These are phyloP conservation scores for Cryphonectria japonica DNA, from an alignment of 2,329 filamentous ascomycete species.

Conservation along the genomic window DNA sequence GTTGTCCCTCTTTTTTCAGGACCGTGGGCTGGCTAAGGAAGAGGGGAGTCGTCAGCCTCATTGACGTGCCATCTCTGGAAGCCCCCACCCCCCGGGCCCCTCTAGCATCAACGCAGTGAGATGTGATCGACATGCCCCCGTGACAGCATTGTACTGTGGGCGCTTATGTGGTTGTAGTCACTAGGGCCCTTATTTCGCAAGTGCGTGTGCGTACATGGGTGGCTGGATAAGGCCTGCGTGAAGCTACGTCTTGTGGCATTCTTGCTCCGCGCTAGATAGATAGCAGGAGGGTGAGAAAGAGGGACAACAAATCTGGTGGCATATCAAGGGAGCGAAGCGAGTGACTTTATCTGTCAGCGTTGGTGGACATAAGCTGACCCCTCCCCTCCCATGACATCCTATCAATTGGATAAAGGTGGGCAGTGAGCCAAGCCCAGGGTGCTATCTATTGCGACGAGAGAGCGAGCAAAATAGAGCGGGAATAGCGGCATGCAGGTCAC, in stretches of 20 bases:
- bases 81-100: no score
- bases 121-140: conserved; percentile 7
- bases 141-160: conserved; percentile 12
- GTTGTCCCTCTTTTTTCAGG: not conserved
- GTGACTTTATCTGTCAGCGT: not conserved
- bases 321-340: not conserved
- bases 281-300: not conserved
- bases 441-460: not conserved
- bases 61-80: conserved; percentile 17
- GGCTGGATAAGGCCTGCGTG: not conserved
- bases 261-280: not conserved
- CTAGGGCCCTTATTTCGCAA: not conserved
- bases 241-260: not conserved
- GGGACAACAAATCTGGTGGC: not conserved
- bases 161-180: conserved; percentile 4
- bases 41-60: not conserved
- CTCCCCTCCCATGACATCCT: not conserved
- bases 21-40: not conserved
- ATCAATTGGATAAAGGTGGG: not conserved
- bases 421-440: not conserved
- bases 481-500: not conserved
- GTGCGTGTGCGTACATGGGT: not conserved
- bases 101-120: conserved; percentile 1
- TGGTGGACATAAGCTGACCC: not conserved
- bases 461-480: not conserved